Evolutionary conservation across 306 rosid genomes (phyloP).

Genomic region (Cucurbita maxima): DNA sequence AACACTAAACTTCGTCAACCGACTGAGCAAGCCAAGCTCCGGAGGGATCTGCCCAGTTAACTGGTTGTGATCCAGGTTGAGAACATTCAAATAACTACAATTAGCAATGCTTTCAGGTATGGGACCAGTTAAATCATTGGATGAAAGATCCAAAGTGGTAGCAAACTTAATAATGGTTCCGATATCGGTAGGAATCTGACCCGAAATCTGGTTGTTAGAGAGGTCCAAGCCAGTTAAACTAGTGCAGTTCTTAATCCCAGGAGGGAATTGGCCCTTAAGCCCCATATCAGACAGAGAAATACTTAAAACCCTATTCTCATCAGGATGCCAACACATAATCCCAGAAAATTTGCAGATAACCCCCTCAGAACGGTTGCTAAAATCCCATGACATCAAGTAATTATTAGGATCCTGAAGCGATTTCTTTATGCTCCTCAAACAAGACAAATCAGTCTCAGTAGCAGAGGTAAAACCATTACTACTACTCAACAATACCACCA

Average conservation of each 20-base stretch:
- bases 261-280: slow-evolving; percentile 62
- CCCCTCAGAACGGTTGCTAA: slow-evolving; percentile 49
- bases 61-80: slow-evolving; percentile 46
- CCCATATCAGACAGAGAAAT: slow-evolving; percentile 51
- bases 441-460: slow-evolving; percentile 36
- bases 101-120: slow-evolving; percentile 32
- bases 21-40: slow-evolving; percentile 11
- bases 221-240: slow-evolving; percentile 75
- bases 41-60: slow-evolving; percentile 48
- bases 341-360: slow-evolving; percentile 55
- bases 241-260: slow-evolving; percentile 30
- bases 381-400: slow-evolving; percentile 43
- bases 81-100: slow-evolving; percentile 37
- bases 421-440: slow-evolving; percentile 29
- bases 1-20: slow-evolving; percentile 37
- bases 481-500: slow-evolving; percentile 33
- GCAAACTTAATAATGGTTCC: neutral
- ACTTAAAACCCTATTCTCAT: slow-evolving; percentile 58
- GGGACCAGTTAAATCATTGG: slow-evolving; percentile 49
- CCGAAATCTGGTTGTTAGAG: slow-evolving; percentile 44
- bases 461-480: slow-evolving; percentile 31
- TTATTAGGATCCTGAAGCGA: slow-evolving; percentile 42
- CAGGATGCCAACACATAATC: slow-evolving; percentile 84
- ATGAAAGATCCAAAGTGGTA: slow-evolving; percentile 52
- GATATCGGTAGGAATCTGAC: slow-evolving; percentile 37